Evolutionary conservation across 345 rosid genomes (phyloP).

Genomic region (Isatis tinctoria): DNA sequence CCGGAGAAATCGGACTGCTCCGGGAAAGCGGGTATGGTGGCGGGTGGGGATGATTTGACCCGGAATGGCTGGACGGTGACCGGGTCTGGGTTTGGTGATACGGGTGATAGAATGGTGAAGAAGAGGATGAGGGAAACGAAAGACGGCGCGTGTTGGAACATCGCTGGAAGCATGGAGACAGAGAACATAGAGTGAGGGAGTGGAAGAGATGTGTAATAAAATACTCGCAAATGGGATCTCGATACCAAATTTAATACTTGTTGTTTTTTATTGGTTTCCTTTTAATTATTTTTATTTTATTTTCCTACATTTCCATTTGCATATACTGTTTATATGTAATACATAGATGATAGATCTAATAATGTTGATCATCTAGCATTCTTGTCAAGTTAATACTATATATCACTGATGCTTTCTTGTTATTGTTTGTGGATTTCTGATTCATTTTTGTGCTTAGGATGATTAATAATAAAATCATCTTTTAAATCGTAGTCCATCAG

Average conservation of each 20-base stretch:
- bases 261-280: background rate
- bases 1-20: conserved; percentile 69
- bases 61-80: conserved; percentile 42
- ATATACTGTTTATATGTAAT: background rate
- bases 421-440: background rate
- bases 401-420: background rate
- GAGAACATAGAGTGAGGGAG: background rate
- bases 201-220: conserved; percentile 21
- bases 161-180: conserved; percentile 23
- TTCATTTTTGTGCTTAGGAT: background rate
- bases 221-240: conserved; percentile 15
- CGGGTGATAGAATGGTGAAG: conserved; percentile 24
- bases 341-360: background rate
- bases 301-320: background rate
- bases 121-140: conserved; percentile 16
- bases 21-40: conserved; percentile 91
- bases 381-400: background rate
- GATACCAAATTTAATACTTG: conserved; percentile 1
- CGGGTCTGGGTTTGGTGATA: conserved; percentile 36
- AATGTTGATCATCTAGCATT: background rate
- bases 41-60: conserved; percentile 47
- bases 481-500: background rate
- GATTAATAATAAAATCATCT: background rate
- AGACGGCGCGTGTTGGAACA: conserved; percentile 39
- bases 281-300: background rate